Base-by-base conservation (phyloP, 2,329 filamentous ascomycete species). In the Exophiala calicioides region DNA sequence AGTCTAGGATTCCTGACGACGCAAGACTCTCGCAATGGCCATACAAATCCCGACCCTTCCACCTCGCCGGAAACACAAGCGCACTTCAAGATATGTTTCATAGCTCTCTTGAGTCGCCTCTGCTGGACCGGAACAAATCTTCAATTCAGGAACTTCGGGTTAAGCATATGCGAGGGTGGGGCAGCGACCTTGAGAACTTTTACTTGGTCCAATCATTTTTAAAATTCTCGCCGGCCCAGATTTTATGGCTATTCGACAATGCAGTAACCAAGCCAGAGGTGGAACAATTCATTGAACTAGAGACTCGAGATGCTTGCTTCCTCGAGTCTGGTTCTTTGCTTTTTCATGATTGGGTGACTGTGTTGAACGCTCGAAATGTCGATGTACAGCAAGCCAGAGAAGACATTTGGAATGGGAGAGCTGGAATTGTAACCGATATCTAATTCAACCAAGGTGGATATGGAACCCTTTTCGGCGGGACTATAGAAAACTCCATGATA, bases 181-280 rank as follows among this genome's bases (percentile, higher is more conserved):
- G 80, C 21, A 80, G 83, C 56, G 80, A 82, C 44, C 78, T 82
- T 38, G 69, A 72, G 10, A 80, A 83, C 52, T 83, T 83, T 60
- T 83, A 84, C 55, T 69, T 83, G 4, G 74, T 84, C 3, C 78
- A 84, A 56, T 79, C 83, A 52, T 81, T 82, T 74, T 68, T 83
- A 64, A 84, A 84, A 63, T 67, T 84, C 27, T 75, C 82, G 47
- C 80, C 80, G 0, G 76, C 73, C 29, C 79, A 83, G 61, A 68
- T 83, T 6, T 58, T 84, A 52, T 78, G 73, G 68, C 61, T 84
- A 44, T 74, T 74, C 44, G 76, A 81, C 51, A 70, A 79, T 53
- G 76, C 76, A 31, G 73, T 73, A 24, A 57, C 76, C 7, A 82
- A 82, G 61, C 68, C 73, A 9, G 75, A 81, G 60, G 79, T 84